Evolutionary conservation across 495 filamentous ascomycete genomes (phyloP).

Genomic region (Hyphodiscus hymeniophilus): DNA sequence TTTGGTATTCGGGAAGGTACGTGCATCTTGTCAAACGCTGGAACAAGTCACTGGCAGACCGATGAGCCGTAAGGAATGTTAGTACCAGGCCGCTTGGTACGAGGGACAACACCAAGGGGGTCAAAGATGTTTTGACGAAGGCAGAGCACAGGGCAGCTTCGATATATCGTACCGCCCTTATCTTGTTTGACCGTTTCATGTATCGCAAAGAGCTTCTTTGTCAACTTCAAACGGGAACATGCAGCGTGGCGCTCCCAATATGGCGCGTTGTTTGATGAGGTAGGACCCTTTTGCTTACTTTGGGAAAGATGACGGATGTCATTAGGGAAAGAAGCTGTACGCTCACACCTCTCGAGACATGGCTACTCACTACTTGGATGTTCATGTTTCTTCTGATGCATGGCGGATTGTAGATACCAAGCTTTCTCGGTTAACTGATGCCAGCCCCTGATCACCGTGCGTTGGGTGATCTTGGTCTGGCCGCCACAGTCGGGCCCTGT

Average conservation of each 20-base stretch:
- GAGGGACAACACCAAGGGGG: not conserved
- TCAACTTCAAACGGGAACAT: no score
- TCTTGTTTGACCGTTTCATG: constrained; percentile 4
- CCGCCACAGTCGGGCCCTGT: no score
- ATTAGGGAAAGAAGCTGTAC: no score
- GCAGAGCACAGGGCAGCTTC: not conserved
- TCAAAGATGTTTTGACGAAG: not conserved
- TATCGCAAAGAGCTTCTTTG: no score
- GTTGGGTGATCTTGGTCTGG: not conserved
- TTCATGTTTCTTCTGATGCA: not conserved
- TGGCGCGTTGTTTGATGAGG: no score
- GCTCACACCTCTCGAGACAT: not conserved
- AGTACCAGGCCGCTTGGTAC: not conserved
- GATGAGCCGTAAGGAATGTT: no score
- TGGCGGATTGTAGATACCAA: not conserved
- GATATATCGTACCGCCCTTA: constrained; percentile 1
- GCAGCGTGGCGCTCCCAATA: no score
- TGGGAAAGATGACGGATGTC: no score
- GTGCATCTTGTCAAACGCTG: no score
- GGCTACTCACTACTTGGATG: not conserved
- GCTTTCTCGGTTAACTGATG: constrained; percentile 3
- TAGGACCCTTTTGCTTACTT: no score
- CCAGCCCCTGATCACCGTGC: constrained; percentile 9
- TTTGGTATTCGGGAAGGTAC: no score
- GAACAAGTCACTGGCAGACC: no score